These are phyloP conservation scores for Lactifluus pinguis DNA, from an alignment of 768 basidiomycete species.

Conservation along the genomic window DNA sequence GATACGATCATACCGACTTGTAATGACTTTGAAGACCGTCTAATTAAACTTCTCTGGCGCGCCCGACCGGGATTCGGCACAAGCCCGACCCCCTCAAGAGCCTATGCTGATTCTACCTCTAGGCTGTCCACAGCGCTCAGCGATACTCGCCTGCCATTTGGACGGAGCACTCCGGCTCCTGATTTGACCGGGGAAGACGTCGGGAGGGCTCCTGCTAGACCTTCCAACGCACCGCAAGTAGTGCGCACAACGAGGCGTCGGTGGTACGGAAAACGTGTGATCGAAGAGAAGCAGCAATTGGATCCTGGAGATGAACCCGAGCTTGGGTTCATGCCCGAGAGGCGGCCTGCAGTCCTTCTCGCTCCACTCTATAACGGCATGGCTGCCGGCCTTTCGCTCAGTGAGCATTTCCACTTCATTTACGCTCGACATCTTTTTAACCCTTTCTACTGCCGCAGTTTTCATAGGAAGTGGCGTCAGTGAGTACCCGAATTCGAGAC, in stretches of 20 bases:
- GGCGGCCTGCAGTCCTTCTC: slow-evolving; percentile 28
- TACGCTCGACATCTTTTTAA: neutral
- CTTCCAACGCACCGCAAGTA: neutral
- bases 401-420: slow-evolving; percentile 19
- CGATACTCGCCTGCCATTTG: slow-evolving; percentile 1
- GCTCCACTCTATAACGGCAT: slow-evolving; percentile 31
- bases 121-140: slow-evolving; percentile 7
- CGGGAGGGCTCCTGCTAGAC: slow-evolving; percentile 1
- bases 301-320: slow-evolving; percentile 15
- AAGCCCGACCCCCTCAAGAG: too few species aligned
- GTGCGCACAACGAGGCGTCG: slow-evolving; percentile 32
- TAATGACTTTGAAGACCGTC: slow-evolving; percentile 46
- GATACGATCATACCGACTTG: slow-evolving; percentile 58
- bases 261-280: slow-evolving; percentile 50
- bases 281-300: slow-evolving; percentile 18
- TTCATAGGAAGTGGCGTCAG: slow-evolving; percentile 60
- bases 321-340: slow-evolving; percentile 25
- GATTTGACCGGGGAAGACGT: neutral
- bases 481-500: neutral
- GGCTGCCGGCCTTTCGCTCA: slow-evolving; percentile 27
- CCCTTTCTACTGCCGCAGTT: slow-evolving; percentile 30
- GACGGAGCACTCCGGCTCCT: slow-evolving; percentile 1
- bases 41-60: slow-evolving; percentile 50
- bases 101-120: slow-evolving; percentile 21
- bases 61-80: slow-evolving; percentile 21